phyloP scores from a whole-genome alignment of 148 eudicot species.

The Dysphania ambrosioides region DNA sequence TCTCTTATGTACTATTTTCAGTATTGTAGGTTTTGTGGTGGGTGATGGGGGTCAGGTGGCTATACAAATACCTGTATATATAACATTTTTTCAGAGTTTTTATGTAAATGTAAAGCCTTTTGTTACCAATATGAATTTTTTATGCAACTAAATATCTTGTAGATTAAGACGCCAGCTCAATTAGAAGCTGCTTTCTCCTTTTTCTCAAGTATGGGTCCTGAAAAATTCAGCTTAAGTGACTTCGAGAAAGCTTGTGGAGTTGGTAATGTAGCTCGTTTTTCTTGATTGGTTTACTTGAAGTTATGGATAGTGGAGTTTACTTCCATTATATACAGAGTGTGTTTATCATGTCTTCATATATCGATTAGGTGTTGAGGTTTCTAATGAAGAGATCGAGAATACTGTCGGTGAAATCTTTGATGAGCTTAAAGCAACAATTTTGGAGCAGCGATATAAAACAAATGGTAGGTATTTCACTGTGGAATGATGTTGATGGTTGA shows the following conservation, averaged over 20 bases:
- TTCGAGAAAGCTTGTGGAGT: constrained; percentile 92
- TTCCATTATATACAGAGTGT: neutral
- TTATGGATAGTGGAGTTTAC: neutral
- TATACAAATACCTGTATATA: neutral
- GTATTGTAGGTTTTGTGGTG: neutral
- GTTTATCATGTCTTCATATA: neutral
- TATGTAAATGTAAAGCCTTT: neutral
- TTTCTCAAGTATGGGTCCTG: constrained; percentile 55
- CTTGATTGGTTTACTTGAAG: constrained; percentile 6
- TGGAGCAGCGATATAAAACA: constrained; percentile 82
- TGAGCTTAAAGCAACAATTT: constrained; percentile 53
- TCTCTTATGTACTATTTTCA: neutral
- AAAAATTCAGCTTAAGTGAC: constrained; percentile 46
- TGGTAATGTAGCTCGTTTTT: constrained; percentile 46
- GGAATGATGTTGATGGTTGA: neutral
- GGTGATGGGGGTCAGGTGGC: neutral
- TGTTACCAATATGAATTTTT: neutral
- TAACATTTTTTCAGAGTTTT: neutral
- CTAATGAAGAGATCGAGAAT: constrained; percentile 55
- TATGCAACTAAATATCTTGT: constrained; percentile 12
- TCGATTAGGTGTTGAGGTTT: constrained; percentile 72
- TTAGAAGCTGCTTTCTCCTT: constrained; percentile 88
- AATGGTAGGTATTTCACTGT: constrained; percentile 42
- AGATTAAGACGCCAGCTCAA: constrained; percentile 92
- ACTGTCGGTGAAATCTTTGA: constrained; percentile 62